Base-by-base conservation (phyloP, 139 green algal species). In the Astrephomene gubernaculifera region DNA sequence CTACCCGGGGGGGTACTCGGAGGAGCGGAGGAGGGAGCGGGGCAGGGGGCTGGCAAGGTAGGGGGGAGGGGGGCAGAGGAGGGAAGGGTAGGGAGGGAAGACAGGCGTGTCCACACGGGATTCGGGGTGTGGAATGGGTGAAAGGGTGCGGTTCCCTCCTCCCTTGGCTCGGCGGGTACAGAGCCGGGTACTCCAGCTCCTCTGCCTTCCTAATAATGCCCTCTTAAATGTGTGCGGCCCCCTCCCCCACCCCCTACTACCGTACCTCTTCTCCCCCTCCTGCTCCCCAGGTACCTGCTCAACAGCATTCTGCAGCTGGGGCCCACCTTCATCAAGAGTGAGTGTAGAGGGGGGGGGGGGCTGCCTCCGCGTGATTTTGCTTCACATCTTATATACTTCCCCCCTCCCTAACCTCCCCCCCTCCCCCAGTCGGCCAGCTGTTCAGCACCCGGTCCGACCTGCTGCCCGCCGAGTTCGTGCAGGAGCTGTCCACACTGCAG, bases 401-500 rank as follows among this genome's bases (percentile, higher is more conserved):
- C n/a, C 9, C 36, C 25, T 24, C 38, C 33, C 45, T 41, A 39
- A 27, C 75, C 39, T n/a, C 43, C 63, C 63, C 9, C 3, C 25
- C n/a, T 24, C 44, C 44, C 71, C 21, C 60, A 84, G 78, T 93
- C 29, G 90, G 90, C 1, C 95, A 98, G 89, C 94, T 97, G 45
- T 95, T 93, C 87, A 92, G 79, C 67, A 97, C 94, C 0, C 86
- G 95, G 7, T 91, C 88, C 10, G 95, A 98, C 86, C 89, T 98
- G n/a, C 89, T 98, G 64, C 90, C 93, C 10, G 82, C 90, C 49
- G 90, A 92, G 87, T 99, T 98, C 89, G 93, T 98, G 39, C 87
- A 96, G 53, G 96, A 99, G 92, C 95, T 99, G 22, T 89, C 93
- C 43, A 96, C 98, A 82, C 92, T 99, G 81, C 88, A 92, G 84